These are phyloP conservation scores for Dalbergia oliveri DNA, from an alignment of 306 rosid species.

Conservation along the genomic window DNA sequence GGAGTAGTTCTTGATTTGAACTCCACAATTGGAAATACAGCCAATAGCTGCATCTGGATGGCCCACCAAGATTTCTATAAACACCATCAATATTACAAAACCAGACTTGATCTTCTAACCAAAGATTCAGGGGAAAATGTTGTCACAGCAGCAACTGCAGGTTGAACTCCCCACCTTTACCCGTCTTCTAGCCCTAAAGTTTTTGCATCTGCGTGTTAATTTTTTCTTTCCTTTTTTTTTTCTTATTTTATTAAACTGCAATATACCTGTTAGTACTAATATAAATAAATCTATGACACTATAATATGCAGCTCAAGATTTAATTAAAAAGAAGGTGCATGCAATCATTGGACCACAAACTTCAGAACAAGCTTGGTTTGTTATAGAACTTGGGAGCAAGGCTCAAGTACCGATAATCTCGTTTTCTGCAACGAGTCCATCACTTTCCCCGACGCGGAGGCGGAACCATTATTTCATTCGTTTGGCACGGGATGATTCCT, in stretches of 20 bases:
- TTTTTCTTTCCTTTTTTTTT: no score
- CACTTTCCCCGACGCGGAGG: constrained; percentile 38
- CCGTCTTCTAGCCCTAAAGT: background rate
- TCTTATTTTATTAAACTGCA: no score
- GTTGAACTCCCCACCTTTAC: background rate
- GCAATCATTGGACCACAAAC: constrained; percentile 52
- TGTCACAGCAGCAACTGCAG: constrained; percentile 46
- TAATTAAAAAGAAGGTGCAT: constrained; percentile 34
- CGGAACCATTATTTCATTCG: constrained; percentile 45
- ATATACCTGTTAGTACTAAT: background rate
- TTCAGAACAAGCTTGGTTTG: constrained; percentile 47
- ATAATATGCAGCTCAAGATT: constrained; percentile 27
- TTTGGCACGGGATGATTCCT: constrained; percentile 36
- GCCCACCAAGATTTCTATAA: constrained; percentile 47
- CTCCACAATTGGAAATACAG: constrained; percentile 26
- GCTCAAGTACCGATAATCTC: constrained; percentile 46
- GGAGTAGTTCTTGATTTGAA: constrained; percentile 48
- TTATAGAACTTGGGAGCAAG: constrained; percentile 38
- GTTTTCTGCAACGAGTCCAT: constrained; percentile 49
- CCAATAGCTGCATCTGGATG: constrained; percentile 36
- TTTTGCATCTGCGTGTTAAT: background rate
- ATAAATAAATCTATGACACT: background rate
- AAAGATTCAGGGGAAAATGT: constrained; percentile 39
- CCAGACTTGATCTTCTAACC: constrained; percentile 16
- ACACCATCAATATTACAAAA: constrained; percentile 19